A percentile compares a stretch with the other conserved stretches of the same genome.
phyloP scores from a whole-genome alignment of 2,329 filamentous ascomycete genomes.

The Nemania abortiva region DNA sequence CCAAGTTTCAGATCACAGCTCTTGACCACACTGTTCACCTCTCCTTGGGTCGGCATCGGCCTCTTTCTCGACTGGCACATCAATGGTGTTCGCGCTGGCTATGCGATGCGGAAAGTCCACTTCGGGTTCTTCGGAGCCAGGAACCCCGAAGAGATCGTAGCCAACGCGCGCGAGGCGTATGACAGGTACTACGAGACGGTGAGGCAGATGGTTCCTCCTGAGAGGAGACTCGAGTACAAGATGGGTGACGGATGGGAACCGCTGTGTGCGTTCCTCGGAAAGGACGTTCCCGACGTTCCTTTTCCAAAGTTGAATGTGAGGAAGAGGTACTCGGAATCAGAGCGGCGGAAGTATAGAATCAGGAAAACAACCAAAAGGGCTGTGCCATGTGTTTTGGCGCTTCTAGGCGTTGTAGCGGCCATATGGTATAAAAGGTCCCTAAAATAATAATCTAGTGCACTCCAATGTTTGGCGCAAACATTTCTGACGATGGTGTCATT shows the following conservation, averaged over 20 bases:
- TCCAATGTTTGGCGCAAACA: no score
- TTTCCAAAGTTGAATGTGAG: slow-evolving; percentile 30
- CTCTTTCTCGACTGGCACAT: slow-evolving; percentile 29
- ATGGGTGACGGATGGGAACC: slow-evolving; percentile 33
- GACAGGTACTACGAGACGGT: slow-evolving; percentile 27
- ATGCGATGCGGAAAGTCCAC: slow-evolving; percentile 31
- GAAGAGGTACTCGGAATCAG: slow-evolving; percentile 9
- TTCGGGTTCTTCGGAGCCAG: slow-evolving; percentile 33
- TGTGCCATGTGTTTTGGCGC: slow-evolving; percentile 7
- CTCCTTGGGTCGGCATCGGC: slow-evolving; percentile 5
- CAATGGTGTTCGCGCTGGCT: slow-evolving; percentile 25
- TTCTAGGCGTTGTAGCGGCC: slow-evolving; percentile 13
- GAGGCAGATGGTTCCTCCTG: slow-evolving; percentile 26
- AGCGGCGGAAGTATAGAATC: slow-evolving; percentile 10
- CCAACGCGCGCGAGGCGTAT: slow-evolving; percentile 22
- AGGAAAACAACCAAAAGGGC: slow-evolving; percentile 1
- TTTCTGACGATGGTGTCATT: no score
- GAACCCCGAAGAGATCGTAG: slow-evolving; percentile 15
- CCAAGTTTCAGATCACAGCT: slow-evolving; percentile 37
- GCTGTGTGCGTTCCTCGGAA: slow-evolving; percentile 34
- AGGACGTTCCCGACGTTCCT: slow-evolving; percentile 23
- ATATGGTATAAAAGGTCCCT: slow-evolving; percentile 18
- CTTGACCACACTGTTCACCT: slow-evolving; percentile 19
- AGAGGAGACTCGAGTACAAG: slow-evolving; percentile 32
- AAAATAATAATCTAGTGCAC: not conserved